phyloP scores from a whole-genome alignment of 176 grass and related monocot genomes.

The Triticum turgidum region DNA sequence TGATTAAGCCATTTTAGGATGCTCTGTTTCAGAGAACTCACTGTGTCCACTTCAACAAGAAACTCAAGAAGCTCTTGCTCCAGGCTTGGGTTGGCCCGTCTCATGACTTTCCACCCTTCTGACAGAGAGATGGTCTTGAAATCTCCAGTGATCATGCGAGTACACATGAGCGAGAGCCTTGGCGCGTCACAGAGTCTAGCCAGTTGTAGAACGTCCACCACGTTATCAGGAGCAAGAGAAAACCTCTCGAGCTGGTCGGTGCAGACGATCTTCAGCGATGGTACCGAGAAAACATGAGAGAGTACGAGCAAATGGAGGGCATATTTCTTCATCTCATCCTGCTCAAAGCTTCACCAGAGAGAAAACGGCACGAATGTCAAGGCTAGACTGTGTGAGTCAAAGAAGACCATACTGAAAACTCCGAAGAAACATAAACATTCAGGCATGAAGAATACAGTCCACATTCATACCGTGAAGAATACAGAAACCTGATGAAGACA shows the following conservation, averaged over 20 bases:
- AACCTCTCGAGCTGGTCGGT: conserved; percentile 50
- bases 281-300: conserved; percentile 60
- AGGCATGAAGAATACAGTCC: neutral
- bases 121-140: conserved; percentile 55
- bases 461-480: conserved; percentile 58
- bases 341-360: conserved; percentile 50
- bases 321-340: conserved; percentile 65
- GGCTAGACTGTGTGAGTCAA: neutral
- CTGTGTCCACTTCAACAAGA: conserved; percentile 52
- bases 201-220: conserved; percentile 73
- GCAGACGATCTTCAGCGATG: conserved; percentile 57
- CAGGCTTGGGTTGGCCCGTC: conserved; percentile 45
- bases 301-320: conserved; percentile 70
- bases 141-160: conserved; percentile 57
- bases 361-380: neutral
- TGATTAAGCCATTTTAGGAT: neutral
- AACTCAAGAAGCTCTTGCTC: conserved; percentile 66
- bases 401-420: neutral
- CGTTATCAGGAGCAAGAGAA: conserved; percentile 70
- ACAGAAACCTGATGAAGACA: conserved; percentile 80
- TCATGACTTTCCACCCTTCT: conserved; percentile 84
- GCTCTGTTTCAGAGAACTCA: conserved; percentile 32
- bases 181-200: conserved; percentile 68
- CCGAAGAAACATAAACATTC: neutral
- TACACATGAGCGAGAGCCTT: conserved; percentile 56